phyloP scores from a whole-genome alignment of 2,329 filamentous ascomycete species.

The Beauveria asiatica region DNA sequence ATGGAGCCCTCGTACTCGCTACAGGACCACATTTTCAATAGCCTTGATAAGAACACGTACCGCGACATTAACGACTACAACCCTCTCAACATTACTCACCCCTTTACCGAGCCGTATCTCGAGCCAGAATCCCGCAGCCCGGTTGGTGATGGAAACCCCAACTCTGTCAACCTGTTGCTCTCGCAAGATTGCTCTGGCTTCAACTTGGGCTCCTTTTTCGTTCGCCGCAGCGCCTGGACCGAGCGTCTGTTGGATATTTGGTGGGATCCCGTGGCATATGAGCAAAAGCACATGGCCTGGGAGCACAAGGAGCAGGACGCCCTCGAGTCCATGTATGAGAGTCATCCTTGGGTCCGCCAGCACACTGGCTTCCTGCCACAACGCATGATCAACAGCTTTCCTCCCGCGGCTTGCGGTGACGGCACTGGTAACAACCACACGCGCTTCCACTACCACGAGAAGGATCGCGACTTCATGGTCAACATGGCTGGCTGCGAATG shows the following conservation, averaged over 20 bases:
- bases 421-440: constrained; percentile 56
- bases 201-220: constrained; percentile 93
- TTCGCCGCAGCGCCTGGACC: constrained; percentile 78
- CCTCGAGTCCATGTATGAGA: constrained; percentile 81
- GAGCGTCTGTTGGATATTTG: constrained; percentile 88
- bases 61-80: constrained; percentile 97
- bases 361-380: constrained; percentile 86
- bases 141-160: constrained; percentile 65
- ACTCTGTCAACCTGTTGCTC: constrained; percentile 79
- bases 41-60: constrained; percentile 67
- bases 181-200: constrained; percentile 94
- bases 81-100: constrained; percentile 86
- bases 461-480: constrained; percentile 84
- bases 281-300: constrained; percentile 99
- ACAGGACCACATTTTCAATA: constrained; percentile 81
- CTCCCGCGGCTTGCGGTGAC: constrained; percentile 77
- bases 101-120: constrained; percentile 64
- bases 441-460: constrained; percentile 75
- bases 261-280: constrained; percentile 97
- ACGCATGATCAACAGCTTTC: constrained; percentile 90
- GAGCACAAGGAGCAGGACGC: constrained; percentile 98
- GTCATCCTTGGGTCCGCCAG: constrained; percentile 86
- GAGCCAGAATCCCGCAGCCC: constrained; percentile 65
- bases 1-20: constrained; percentile 93
- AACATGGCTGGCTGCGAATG: constrained; percentile 99